Evolutionary conservation across 2,329 filamentous ascomycete genomes (phyloP).

Genomic region (Chrysosphaeria jannelii): DNA sequence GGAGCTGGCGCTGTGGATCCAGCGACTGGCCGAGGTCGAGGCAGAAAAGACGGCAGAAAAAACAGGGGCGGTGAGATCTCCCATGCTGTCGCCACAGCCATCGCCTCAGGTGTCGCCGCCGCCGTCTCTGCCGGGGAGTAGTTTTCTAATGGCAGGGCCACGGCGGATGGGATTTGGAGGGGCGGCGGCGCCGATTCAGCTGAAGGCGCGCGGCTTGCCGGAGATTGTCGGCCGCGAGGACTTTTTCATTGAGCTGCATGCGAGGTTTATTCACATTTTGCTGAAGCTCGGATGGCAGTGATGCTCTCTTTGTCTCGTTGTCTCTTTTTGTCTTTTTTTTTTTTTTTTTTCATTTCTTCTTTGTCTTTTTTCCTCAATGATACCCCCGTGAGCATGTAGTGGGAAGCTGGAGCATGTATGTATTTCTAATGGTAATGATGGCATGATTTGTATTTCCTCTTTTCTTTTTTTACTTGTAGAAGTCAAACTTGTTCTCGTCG

Average conservation of each 20-base stretch:
- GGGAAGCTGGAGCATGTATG: too few species aligned
- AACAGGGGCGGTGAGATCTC: constrained; percentile 11
- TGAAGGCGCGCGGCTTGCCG: constrained; percentile 29
- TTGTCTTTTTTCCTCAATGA: too few species aligned
- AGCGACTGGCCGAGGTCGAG: constrained; percentile 30
- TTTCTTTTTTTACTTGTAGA: constrained; percentile 67
- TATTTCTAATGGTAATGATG: too few species aligned
- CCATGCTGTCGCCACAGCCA: not conserved
- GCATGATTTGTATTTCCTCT: too few species aligned
- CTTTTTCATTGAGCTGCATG: constrained; percentile 36
- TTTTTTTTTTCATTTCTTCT: not conserved
- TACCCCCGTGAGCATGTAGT: too few species aligned
- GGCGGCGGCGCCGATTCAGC: too few species aligned
- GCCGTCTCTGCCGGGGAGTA: constrained; percentile 12
- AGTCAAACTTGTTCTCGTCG: constrained; percentile 55
- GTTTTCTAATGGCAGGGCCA: constrained; percentile 22
- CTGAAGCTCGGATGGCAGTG: constrained; percentile 18
- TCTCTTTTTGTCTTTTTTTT: not conserved
- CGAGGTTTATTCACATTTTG: constrained; percentile 29
- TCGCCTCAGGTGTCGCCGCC: not conserved
- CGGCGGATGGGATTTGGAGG: too few species aligned
- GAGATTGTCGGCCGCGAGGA: constrained; percentile 36
- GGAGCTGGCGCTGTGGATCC: constrained; percentile 34
- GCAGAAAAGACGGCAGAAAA: constrained; percentile 17
- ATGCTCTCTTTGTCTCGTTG: not conserved